These are phyloP conservation scores for Venturiaceae sp. DNA, from an alignment of 2,329 filamentous ascomycete genomes.

Conservation along the genomic window DNA sequence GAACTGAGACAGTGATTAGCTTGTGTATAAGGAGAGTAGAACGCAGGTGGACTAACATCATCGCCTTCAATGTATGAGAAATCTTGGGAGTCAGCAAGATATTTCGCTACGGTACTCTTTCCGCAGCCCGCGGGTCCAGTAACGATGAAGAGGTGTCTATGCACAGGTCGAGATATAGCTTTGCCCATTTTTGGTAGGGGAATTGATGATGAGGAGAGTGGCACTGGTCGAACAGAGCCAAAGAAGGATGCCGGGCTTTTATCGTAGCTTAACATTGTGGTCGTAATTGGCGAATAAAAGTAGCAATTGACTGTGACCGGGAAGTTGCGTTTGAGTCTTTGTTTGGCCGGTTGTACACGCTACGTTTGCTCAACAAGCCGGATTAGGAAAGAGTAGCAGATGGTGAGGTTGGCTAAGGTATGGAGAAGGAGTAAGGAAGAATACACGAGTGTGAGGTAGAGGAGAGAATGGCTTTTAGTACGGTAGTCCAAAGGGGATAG, in stretches of 20 bases:
- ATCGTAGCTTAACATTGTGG: conserved; percentile 13
- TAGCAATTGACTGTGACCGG: not conserved
- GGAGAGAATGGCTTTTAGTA: not conserved
- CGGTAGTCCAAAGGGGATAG: not conserved
- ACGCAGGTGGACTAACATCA: conserved; percentile 24
- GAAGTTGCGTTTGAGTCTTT: not conserved
- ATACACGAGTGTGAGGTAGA: no score
- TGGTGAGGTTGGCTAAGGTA: not conserved
- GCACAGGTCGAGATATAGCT: conserved; percentile 9
- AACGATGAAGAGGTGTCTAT: conserved; percentile 41
- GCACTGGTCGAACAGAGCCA: conserved; percentile 8
- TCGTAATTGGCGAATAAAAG: not conserved
- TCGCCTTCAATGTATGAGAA: conserved; percentile 43
- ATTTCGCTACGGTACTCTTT: conserved; percentile 42
- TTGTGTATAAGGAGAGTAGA: not conserved
- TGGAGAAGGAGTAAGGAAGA: no score
- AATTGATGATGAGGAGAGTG: not conserved
- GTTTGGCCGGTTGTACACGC: not conserved
- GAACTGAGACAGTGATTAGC: conserved; percentile 24
- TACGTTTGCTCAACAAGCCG: not conserved
- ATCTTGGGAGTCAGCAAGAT: conserved; percentile 30
- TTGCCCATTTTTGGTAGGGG: not conserved
- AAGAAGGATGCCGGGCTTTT: conserved; percentile 7
- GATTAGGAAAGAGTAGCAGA: not conserved
- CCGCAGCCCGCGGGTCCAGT: conserved; percentile 45